Conservation (phyloP, 805 yeast species). For the Spathaspora sp. region DNA sequence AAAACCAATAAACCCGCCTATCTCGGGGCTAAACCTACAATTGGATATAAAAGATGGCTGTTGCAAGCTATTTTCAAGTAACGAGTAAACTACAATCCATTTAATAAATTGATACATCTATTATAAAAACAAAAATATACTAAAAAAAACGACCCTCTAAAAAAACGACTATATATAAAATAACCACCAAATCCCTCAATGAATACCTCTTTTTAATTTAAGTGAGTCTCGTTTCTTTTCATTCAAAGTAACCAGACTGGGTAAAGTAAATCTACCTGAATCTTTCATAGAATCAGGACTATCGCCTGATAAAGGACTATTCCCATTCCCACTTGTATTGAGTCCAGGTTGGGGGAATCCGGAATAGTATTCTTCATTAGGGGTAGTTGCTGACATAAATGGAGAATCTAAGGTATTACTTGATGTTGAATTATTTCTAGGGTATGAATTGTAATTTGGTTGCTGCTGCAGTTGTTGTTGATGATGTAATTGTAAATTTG, state of each 20-base stretch:
- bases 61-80: too few species aligned
- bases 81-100: too few species aligned
- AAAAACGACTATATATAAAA: background rate
- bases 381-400: constrained; percentile 36
- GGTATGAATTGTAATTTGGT: background rate
- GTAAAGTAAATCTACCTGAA: constrained; percentile 2
- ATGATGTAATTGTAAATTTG: constrained; percentile 19
- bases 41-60: too few species aligned
- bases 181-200: constrained; percentile 11
- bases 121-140: background rate
- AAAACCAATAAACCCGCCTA: background rate
- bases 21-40: too few species aligned
- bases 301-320: background rate
- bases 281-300: background rate
- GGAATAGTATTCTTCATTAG: constrained; percentile 30
- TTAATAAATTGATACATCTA: too few species aligned
- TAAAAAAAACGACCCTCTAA: background rate
- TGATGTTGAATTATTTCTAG: constrained; percentile 3
- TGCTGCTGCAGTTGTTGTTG: too few species aligned
- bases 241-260: constrained; percentile 28
- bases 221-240: constrained; percentile 45
- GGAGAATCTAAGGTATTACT: constrained; percentile 34
- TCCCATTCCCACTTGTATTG: background rate
- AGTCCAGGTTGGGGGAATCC: constrained; percentile 8
- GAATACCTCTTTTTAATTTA: constrained; percentile 43